Evolutionary conservation across 441 rosid species (phyloP).

Genomic region (Corymbia calophylla): DNA sequence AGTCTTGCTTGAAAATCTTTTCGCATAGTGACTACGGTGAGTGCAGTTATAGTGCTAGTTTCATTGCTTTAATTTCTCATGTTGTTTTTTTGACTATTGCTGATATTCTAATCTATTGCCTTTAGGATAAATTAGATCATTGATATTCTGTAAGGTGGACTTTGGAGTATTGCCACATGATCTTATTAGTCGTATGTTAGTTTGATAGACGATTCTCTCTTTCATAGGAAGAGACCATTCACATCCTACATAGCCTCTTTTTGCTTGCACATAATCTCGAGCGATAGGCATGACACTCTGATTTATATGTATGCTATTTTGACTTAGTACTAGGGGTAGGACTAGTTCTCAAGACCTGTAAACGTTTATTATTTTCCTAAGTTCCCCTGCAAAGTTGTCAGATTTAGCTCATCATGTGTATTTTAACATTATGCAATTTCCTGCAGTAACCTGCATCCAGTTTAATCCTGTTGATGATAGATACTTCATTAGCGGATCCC

Average conservation of each 20-base stretch:
- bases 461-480: conserved; percentile 97
- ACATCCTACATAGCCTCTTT: neutral
- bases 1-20: conserved; percentile 62
- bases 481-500: conserved; percentile 95
- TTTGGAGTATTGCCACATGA: neutral
- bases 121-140: neutral
- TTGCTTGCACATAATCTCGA: neutral
- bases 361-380: neutral
- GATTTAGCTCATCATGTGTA: neutral
- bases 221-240: neutral
- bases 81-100: neutral
- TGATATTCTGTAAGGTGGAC: neutral
- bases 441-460: conserved; percentile 96
- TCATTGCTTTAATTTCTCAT: neutral
- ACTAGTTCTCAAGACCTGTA: neutral
- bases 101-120: neutral
- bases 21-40: conserved; percentile 67
- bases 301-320: neutral
- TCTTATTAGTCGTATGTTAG: neutral
- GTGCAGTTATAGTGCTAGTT: conserved; percentile 6
- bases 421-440: conserved; percentile 15
- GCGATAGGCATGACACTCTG: neutral
- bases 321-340: neutral
- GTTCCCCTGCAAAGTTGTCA: neutral
- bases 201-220: neutral